These are phyloP conservation scores for Schwanniomyces polymorphus DNA, from an alignment of 805 yeast species.

Conservation along the genomic window DNA sequence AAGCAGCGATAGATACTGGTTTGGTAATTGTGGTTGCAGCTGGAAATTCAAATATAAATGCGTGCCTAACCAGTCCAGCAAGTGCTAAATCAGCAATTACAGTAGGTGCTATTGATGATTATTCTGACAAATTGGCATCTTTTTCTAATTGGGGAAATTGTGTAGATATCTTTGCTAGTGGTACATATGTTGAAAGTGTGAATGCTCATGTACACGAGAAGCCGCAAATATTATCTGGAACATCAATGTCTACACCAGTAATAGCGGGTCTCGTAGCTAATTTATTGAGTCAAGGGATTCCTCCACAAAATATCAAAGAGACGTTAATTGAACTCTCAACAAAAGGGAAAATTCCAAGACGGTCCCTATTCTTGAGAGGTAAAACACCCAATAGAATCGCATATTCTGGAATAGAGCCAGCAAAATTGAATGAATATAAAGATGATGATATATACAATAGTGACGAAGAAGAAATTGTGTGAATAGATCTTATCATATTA, in stretches of 20 bases:
- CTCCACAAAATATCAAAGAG: slow-evolving; percentile 39
- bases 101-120: slow-evolving; percentile 87
- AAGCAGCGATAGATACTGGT: slow-evolving; percentile 74
- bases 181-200: slow-evolving; percentile 64
- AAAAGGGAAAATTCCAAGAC: slow-evolving; percentile 45
- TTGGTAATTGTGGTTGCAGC: slow-evolving; percentile 79
- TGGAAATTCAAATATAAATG: slow-evolving; percentile 77
- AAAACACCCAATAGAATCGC: slow-evolving; percentile 64
- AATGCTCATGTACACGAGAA: slow-evolving; percentile 26
- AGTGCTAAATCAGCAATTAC: slow-evolving; percentile 70
- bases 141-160: slow-evolving; percentile 96
- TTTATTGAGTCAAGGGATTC: slow-evolving; percentile 52
- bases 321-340: slow-evolving; percentile 48
- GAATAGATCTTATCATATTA: no score
- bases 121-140: slow-evolving; percentile 64
- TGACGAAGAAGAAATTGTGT: background rate
- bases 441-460: slow-evolving; percentile 2
- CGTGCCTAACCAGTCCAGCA: slow-evolving; percentile 86
- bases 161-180: slow-evolving; percentile 84
- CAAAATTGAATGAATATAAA: background rate
- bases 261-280: slow-evolving; percentile 67
- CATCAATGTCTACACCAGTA: slow-evolving; percentile 80
- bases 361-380: slow-evolving; percentile 45
- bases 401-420: slow-evolving; percentile 23
- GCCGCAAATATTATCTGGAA: slow-evolving; percentile 57